Conservation (phyloP, 805 yeast genomes). For the Cyberlindnera mycetangii region DNA sequence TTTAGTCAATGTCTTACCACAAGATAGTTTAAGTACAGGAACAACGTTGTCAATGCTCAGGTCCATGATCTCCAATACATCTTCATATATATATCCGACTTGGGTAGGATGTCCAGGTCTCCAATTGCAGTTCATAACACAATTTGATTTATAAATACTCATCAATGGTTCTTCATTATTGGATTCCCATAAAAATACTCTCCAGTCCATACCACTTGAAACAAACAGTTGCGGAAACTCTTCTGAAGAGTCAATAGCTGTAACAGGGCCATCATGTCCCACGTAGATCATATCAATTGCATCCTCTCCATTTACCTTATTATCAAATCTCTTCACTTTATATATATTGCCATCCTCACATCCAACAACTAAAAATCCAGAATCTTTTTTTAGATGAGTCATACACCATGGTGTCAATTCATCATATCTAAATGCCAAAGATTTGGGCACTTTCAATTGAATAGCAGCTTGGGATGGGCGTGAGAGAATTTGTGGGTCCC, state of each 20-base stretch:
- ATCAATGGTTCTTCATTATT: conserved; percentile 20
- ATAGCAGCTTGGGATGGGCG: conserved; percentile 25
- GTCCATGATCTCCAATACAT: conserved; percentile 32
- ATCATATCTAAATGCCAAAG: conserved; percentile 25
- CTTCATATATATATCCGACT: conserved; percentile 30
- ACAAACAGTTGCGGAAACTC: conserved; percentile 26
- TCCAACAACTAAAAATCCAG: conserved; percentile 28
- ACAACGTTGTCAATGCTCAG: conserved; percentile 26
- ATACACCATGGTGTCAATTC: conserved; percentile 30
- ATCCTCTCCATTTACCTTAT: conserved; percentile 14
- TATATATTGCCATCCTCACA: conserved; percentile 35
- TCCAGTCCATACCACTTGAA: conserved; percentile 33
- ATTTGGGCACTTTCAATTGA: conserved; percentile 25
- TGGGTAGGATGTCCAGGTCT: conserved; percentile 28
- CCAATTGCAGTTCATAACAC: conserved; percentile 30
- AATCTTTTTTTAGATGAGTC: conserved; percentile 18
- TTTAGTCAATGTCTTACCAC: conserved; percentile 14
- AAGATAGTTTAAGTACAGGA: conserved; percentile 20
- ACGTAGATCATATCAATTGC: conserved; percentile 20
- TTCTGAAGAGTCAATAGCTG: conserved; percentile 15
- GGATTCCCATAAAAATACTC: conserved; percentile 28
- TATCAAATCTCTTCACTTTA: conserved; percentile 27
- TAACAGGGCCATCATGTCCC: conserved; percentile 30
- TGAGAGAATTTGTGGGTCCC: conserved; percentile 29
- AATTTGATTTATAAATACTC: conserved; percentile 24